A percentile compares a stretch with the other conserved stretches of the same genome.
Conservation (phyloP, 805 yeast species). For the Starmerella bombicola region DNA sequence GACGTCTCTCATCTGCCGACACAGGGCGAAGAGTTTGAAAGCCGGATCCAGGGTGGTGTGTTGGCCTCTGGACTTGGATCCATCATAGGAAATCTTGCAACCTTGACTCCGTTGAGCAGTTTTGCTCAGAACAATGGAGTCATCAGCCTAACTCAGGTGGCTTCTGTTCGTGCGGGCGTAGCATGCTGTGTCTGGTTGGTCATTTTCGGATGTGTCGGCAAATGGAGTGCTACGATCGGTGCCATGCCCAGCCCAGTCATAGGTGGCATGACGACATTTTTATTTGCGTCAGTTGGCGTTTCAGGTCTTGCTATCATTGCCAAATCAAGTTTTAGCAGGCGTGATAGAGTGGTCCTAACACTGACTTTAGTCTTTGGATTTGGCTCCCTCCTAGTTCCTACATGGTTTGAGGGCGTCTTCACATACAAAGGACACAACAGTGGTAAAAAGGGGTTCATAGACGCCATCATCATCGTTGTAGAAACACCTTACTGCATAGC, state of each 20-base stretch:
- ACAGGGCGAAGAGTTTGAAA: constrained; percentile 68
- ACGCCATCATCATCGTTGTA: constrained; percentile 57
- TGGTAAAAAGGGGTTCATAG: constrained; percentile 46
- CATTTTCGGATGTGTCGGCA: constrained; percentile 77
- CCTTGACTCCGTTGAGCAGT: constrained; percentile 80
- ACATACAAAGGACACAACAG: constrained; percentile 52
- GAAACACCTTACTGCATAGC: constrained; percentile 63
- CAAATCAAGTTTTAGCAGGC: constrained; percentile 42
- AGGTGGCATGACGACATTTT: constrained; percentile 79
- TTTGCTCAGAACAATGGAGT: constrained; percentile 96
- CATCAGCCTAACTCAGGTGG: constrained; percentile 82
- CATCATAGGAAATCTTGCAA: constrained; percentile 59
- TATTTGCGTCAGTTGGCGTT: constrained; percentile 64
- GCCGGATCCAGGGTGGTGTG: constrained; percentile 86
- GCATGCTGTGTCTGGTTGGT: constrained; percentile 70
- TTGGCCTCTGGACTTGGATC: constrained; percentile 82
- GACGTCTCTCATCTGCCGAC: constrained; percentile 81
- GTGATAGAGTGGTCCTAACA: constrained; percentile 62
- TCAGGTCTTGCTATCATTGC: constrained; percentile 60
- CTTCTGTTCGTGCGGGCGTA: constrained; percentile 67
- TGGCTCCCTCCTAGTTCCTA: constrained; percentile 51
- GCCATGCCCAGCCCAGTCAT: constrained; percentile 67
- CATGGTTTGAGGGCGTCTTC: constrained; percentile 54
- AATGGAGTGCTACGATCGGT: constrained; percentile 79
- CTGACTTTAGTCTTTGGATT: constrained; percentile 53